Conservation (phyloP, 2,329 filamentous ascomycete species). For the Pyrenochaeta sp. region DNA sequence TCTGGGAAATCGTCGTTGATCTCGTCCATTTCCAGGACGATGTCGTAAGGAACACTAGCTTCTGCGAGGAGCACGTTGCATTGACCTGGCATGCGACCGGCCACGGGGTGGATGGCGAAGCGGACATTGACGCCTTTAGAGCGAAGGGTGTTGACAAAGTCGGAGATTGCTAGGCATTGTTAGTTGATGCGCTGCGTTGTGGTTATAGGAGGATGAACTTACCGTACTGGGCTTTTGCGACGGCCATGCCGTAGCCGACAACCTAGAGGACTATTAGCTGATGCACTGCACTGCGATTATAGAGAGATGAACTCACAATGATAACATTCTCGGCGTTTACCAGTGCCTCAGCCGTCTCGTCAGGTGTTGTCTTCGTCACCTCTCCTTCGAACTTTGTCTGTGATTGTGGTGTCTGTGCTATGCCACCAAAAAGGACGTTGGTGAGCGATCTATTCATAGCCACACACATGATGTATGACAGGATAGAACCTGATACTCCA, state of each 20-base stretch:
- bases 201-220: no score
- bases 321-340: constrained; percentile 83
- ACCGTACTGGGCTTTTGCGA: constrained; percentile 86
- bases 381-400: constrained; percentile 82
- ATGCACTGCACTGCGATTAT: background rate
- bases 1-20: constrained; percentile 92
- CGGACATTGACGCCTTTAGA: constrained; percentile 80
- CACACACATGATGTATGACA: constrained; percentile 74
- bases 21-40: constrained; percentile 94
- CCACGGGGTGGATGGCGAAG: constrained; percentile 90
- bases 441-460: constrained; percentile 92
- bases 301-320: constrained; percentile 62
- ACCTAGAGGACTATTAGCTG: constrained; percentile 49
- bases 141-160: constrained; percentile 79
- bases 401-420: constrained; percentile 68
- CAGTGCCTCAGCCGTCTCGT: constrained; percentile 80
- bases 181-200: no score
- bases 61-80: constrained; percentile 92
- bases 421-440: constrained; percentile 88
- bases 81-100: constrained; percentile 91
- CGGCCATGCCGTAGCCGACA: constrained; percentile 93
- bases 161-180: constrained; percentile 69
- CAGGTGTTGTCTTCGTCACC: constrained; percentile 78
- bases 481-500: constrained; percentile 85
- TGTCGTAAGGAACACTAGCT: constrained; percentile 87